Evolutionary conservation across 2,329 filamentous ascomycete species (phyloP).

Genomic region (Hypoxylon sp.): DNA sequence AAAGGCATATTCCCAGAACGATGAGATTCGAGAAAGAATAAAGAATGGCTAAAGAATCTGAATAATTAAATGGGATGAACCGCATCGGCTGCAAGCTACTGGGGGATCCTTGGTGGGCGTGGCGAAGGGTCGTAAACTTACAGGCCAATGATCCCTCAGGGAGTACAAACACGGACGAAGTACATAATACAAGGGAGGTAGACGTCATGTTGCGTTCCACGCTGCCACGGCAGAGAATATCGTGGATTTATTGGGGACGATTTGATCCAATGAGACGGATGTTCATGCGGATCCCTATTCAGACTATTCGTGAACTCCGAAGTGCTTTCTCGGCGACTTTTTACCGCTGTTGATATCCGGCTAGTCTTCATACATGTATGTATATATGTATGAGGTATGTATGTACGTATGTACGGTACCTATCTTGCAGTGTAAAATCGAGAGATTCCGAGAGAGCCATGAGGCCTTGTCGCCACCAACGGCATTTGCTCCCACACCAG

Average conservation of each 20-base stretch:
- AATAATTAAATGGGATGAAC: constrained; percentile 11
- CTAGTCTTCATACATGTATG: background rate
- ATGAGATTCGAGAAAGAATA: constrained; percentile 28
- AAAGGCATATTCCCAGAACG: constrained; percentile 11
- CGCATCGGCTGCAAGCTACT: constrained; percentile 4
- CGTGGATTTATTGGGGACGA: constrained; percentile 33
- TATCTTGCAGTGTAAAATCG: constrained; percentile 17
- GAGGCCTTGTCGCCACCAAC: constrained; percentile 5
- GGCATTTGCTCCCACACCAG: background rate
- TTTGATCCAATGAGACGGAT: constrained; percentile 26
- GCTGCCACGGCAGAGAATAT: constrained; percentile 35
- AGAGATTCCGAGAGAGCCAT: constrained; percentile 26
- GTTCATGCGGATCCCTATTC: constrained; percentile 29
- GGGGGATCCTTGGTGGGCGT: background rate
- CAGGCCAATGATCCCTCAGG: constrained; percentile 27
- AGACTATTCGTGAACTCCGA: constrained; percentile 18
- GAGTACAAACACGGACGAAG: constrained; percentile 15
- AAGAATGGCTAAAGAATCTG: constrained; percentile 7
- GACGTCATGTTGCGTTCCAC: constrained; percentile 41
- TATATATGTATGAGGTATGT: too few relatives aligned
- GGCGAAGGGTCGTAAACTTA: constrained; percentile 9
- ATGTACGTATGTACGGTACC: constrained; percentile 2
- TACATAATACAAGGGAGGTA: background rate
- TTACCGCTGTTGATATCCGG: constrained; percentile 12
- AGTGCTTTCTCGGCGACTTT: constrained; percentile 16